Evolutionary conservation across 345 rosid genomes (phyloP).

Genomic region (Bruguiera gymnorhiza): DNA sequence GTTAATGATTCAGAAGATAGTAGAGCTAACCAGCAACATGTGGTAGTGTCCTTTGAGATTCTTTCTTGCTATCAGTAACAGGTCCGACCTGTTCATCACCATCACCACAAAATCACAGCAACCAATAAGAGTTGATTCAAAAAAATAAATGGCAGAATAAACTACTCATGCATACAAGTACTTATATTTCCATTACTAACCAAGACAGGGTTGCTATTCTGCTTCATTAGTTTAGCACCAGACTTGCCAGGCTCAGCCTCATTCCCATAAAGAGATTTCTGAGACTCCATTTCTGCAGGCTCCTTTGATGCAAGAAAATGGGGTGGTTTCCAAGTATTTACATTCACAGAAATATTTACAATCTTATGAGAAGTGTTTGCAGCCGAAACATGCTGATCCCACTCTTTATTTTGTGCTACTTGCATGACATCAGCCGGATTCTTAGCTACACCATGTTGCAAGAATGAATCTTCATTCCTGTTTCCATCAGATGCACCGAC

Average conservation of each 20-base stretch:
- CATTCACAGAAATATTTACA: constrained; percentile 43
- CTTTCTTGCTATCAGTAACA: constrained; percentile 33
- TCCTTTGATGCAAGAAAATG: constrained; percentile 43
- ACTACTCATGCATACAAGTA: constrained; percentile 1
- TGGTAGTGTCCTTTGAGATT: constrained; percentile 37
- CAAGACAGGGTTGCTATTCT: constrained; percentile 31
- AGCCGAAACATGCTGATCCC: constrained; percentile 33
- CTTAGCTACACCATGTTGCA: constrained; percentile 39
- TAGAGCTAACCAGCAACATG: constrained; percentile 58
- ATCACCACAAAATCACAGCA: constrained; percentile 2
- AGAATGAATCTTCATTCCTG: constrained; percentile 36
- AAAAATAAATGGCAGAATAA: background rate
- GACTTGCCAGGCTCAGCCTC: constrained; percentile 35
- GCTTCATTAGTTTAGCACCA: constrained; percentile 34
- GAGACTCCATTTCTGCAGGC: constrained; percentile 37
- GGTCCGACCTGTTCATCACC: constrained; percentile 47
- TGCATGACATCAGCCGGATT: constrained; percentile 33
- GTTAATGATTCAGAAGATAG: background rate
- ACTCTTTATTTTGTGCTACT: constrained; percentile 27
- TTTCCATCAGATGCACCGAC: constrained; percentile 37
- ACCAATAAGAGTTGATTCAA: background rate
- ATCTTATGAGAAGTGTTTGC: constrained; percentile 38
- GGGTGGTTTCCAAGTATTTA: constrained; percentile 51
- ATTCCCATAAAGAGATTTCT: constrained; percentile 36
- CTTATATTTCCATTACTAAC: constrained; percentile 72